Evolutionary conservation across 2,329 filamentous ascomycete genomes (phyloP), one percentile per base, ranked within the genome.

Genomic region (Ustulina deusta): DNA sequence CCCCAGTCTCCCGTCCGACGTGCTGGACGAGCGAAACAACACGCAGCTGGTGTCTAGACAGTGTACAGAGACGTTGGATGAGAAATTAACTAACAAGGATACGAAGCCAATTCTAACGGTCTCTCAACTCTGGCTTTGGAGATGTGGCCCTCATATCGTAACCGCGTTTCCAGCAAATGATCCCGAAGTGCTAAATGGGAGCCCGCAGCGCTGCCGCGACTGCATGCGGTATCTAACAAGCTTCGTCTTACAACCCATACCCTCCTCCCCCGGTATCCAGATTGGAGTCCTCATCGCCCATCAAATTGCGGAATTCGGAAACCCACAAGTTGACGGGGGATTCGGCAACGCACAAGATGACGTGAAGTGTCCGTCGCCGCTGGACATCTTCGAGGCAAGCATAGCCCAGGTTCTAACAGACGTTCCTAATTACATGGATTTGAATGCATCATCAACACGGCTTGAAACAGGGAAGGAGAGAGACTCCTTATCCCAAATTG

Each of bases 11-110:
- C 20, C 57, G 7, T 3, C 10, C 7, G 15, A 46, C 1, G 27
- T 1, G 1, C 58, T 66, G 6, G 32, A 42, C 1, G 6, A 13
- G 55, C 58, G 66, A 38, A 57, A 69, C 20, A 4, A 55, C 1
- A 42, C 13, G 10, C 66, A 69, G 49, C 63, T 69, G 1, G 58
- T 69, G 36, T 51, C 58, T 20, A 59, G 52, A 57, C 56, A 68
- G 29, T n/a, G 20, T n/a, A 25, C n/a, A 0, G 9, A 42, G 44
- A 25, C 38, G 1, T 15, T n/a, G 11, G 13, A 36, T 42, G 36
- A 2, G 15, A 3, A 20, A 42, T 3, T 6, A 7, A 38, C 20
- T n/a, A 17, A 44, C 27, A 25, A 51, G 6, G 32, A 29, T n/a
- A 51, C 38, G 9, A 7, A 20, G 15, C 61, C 51, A 25, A 62